These are phyloP conservation scores for Herpetospermum pedunculosum DNA, from an alignment of 306 rosid species.

Conservation along the genomic window DNA sequence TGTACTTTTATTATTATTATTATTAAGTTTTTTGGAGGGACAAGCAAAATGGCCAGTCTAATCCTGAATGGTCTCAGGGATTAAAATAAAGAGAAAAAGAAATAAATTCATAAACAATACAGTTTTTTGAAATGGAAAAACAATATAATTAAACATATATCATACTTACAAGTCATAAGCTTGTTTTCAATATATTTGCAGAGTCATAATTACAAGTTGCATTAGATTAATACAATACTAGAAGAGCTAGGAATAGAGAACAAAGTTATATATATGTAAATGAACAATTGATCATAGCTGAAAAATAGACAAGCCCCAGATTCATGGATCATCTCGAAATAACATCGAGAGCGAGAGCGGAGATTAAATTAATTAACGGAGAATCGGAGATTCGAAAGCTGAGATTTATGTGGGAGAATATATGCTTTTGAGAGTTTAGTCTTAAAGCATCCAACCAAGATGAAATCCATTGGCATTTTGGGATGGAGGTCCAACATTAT, in stretches of 20 bases:
- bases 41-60: not conserved
- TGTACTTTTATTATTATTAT: not conserved
- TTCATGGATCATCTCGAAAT: not conserved
- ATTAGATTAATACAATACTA: not conserved
- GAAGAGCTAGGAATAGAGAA: not conserved
- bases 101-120: not conserved
- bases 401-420: not conserved
- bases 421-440: not conserved
- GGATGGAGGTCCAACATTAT: conserved; percentile 26
- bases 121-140: not conserved
- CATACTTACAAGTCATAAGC: not conserved
- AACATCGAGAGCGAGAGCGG: not conserved
- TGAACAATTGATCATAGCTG: not conserved
- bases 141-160: not conserved
- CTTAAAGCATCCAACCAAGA: conserved; percentile 58
- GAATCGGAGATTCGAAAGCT: not conserved
- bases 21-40: not conserved
- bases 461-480: conserved; percentile 38
- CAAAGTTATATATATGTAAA: not conserved
- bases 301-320: not conserved
- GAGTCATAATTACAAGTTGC: not conserved
- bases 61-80: not conserved
- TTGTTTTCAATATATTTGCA: not conserved
- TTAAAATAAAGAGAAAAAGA: not conserved
- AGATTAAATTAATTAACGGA: not conserved